Percentiles rank a stretch among this genome's conserved stretches.
These are phyloP conservation scores for Turnera subulata DNA, from an alignment of 345 rosid genomes.

Conservation along the genomic window DNA sequence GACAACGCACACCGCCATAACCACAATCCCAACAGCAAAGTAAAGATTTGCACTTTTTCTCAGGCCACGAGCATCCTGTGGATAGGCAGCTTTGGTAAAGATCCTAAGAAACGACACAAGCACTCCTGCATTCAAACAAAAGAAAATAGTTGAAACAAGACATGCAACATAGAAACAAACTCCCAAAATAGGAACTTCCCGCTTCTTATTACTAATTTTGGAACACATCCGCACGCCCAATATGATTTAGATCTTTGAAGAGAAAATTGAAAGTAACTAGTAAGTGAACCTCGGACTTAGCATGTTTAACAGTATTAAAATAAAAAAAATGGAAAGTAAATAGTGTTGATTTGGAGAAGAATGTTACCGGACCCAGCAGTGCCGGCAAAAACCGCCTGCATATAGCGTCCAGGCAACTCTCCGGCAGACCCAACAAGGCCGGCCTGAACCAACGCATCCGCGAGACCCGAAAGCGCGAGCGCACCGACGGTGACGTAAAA, in stretches of 20 bases:
- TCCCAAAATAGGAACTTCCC: neutral
- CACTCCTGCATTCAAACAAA: constrained; percentile 74
- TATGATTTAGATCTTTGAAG: too few species aligned
- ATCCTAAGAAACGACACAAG: constrained; percentile 79
- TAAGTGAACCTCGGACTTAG: neutral
- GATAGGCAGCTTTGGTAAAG: constrained; percentile 69
- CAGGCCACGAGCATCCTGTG: constrained; percentile 67
- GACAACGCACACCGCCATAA: constrained; percentile 65
- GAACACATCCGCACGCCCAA: too few species aligned
- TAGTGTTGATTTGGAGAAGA: neutral
- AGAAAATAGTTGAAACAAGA: too few species aligned
- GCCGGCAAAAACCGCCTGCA: constrained; percentile 94
- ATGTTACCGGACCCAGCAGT: constrained; percentile 89
- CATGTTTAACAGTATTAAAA: neutral
- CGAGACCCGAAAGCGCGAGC: constrained; percentile 56
- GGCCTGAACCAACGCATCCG: constrained; percentile 87
- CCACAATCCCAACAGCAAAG: constrained; percentile 64
- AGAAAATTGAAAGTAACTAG: neutral
- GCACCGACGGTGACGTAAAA: constrained; percentile 61
- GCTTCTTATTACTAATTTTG: neutral
- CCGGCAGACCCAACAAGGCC: constrained; percentile 90
- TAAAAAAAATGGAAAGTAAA: neutral
- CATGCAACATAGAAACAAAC: neutral
- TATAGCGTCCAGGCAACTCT: constrained; percentile 84
- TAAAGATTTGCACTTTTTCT: constrained; percentile 80